Conservation (phyloP, 352 stramenopile genomes). For the Phytophthora brassicae region DNA sequence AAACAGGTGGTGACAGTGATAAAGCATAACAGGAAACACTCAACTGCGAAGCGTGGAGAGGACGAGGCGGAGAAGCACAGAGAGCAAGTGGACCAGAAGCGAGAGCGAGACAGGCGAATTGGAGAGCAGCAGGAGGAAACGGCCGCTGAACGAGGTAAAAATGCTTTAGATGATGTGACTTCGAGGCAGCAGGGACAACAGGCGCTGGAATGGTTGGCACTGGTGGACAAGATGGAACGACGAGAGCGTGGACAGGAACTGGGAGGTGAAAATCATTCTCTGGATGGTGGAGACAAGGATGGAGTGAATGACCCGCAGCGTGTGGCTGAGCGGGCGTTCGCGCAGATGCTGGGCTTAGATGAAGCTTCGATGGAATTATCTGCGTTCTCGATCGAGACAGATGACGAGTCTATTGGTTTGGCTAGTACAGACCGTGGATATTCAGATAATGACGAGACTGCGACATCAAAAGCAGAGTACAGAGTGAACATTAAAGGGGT, state of each 20-base stretch:
- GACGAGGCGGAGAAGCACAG: conserved; percentile 48
- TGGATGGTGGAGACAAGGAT: conserved; percentile 5
- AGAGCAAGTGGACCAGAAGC: conserved; percentile 40
- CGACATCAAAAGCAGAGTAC: neutral
- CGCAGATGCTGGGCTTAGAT: conserved; percentile 43
- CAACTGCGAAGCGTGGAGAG: conserved; percentile 32
- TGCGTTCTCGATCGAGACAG: conserved; percentile 36
- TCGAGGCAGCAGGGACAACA: conserved; percentile 41
- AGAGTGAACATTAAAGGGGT: conserved; percentile 9
- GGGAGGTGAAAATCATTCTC: conserved; percentile 8
- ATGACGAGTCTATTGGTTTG: conserved; percentile 26
- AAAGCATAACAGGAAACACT: conserved; percentile 49
- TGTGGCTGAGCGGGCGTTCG: conserved; percentile 40
- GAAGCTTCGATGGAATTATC: conserved; percentile 42
- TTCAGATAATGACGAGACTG: conserved; percentile 1
- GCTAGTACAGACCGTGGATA: conserved; percentile 9
- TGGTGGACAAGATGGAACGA: conserved; percentile 51
- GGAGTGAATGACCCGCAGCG: conserved; percentile 14
- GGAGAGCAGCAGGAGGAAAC: conserved; percentile 40
- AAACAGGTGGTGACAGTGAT: conserved; percentile 49
- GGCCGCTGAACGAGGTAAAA: conserved; percentile 38
- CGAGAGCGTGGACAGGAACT: conserved; percentile 17
- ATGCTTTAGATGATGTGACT: conserved; percentile 35
- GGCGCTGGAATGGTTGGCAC: conserved; percentile 53
- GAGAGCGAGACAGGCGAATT: conserved; percentile 35